Evolutionary conservation across 305 asterid species (phyloP).

Genomic region (Fraxinus sp.): DNA sequence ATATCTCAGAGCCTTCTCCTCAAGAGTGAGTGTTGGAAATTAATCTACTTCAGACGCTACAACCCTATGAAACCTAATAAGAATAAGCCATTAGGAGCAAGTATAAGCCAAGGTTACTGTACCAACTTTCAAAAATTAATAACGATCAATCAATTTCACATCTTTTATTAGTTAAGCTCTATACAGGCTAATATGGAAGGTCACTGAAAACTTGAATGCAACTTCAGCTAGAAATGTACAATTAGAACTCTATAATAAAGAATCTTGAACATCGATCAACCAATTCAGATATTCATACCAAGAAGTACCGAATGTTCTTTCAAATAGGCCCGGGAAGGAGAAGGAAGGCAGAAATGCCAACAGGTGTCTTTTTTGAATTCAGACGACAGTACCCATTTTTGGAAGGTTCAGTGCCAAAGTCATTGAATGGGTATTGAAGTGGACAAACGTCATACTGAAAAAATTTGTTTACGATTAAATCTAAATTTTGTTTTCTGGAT

Average conservation of each 20-base stretch:
- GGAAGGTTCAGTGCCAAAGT: neutral
- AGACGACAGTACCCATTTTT: neutral
- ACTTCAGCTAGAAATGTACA: neutral
- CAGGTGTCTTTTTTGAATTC: neutral
- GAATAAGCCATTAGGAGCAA: conserved; percentile 25
- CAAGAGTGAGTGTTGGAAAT: conserved; percentile 9
- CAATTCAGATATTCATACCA: neutral
- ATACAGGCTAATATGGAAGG: neutral
- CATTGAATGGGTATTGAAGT: neutral
- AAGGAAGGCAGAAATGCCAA: neutral
- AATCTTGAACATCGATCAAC: neutral
- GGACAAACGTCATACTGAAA: neutral
- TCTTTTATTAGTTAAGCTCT: neutral
- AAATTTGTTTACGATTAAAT: neutral
- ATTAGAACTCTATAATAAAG: neutral
- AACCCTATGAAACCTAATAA: conserved; percentile 32
- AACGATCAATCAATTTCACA: neutral
- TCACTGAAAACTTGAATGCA: neutral
- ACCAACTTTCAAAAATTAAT: neutral
- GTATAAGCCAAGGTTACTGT: conserved; percentile 12
- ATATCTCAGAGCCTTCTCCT: conserved; percentile 34
- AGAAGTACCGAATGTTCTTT: neutral
- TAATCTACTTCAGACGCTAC: conserved; percentile 27
- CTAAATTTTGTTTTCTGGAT: neutral
- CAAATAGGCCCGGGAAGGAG: neutral